These are phyloP conservation scores for Stropharia rugosoannulata DNA, from an alignment of 768 basidiomycete genomes.

Conservation along the genomic window DNA sequence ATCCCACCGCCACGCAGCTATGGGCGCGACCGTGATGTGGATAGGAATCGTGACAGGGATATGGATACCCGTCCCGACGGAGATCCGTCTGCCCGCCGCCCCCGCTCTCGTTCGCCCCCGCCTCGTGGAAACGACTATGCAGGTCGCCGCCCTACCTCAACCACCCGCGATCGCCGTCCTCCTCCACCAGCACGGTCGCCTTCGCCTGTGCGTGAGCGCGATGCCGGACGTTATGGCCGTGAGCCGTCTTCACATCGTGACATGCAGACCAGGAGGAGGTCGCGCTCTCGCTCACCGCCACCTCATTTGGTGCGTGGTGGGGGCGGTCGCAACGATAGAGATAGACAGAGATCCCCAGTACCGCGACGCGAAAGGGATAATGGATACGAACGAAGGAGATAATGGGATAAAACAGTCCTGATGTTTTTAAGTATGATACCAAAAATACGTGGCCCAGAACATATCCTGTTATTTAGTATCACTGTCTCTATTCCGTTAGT, in stretches of 20 bases:
- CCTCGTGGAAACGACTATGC: conserved; percentile 10
- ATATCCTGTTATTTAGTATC: neutral
- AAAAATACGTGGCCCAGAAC: neutral
- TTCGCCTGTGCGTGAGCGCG: conserved; percentile 3
- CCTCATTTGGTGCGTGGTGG: conserved; percentile 11
- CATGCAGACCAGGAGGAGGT: conserved; percentile 11
- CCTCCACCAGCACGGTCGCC: conserved; percentile 8
- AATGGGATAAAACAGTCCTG: neutral
- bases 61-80: conserved; percentile 14
- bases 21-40: conserved; percentile 4
- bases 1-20: conserved; percentile 8
- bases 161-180: conserved; percentile 8
- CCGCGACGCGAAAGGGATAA: conserved; percentile 18
- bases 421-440: neutral
- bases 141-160: neutral
- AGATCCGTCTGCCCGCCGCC: neutral
- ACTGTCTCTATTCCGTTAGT: no score
- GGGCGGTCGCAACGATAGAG: conserved; percentile 7
- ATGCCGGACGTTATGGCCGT: neutral
- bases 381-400: conserved; percentile 19
- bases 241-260: conserved; percentile 21
- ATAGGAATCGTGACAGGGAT: conserved; percentile 6
- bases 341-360: conserved; percentile 13
- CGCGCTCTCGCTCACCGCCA: conserved; percentile 24
- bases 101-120: conserved; percentile 15